Base-by-base conservation (phyloP, 164 flowering plant species). In the Magnolia sinica region DNA sequence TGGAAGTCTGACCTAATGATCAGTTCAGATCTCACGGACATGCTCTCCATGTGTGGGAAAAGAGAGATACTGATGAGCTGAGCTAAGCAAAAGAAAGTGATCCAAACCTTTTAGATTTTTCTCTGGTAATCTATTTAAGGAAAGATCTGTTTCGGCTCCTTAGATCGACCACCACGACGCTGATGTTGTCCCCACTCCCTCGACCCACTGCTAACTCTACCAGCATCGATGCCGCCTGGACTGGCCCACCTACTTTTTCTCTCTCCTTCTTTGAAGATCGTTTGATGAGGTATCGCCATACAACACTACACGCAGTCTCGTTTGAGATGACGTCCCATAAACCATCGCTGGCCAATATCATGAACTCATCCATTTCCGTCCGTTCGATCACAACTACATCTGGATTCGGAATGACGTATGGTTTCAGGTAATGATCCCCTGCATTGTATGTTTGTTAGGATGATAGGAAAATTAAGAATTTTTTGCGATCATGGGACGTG, bases 101-200 rank as follows among this genome's bases (percentile, higher is more conserved):
- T 20, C 64, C 22, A 16, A 65, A 27, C 68, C 29, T 9, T 3
- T 20, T 24, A 65, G 10, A 13, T n/a, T 65, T 29, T 8, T 23
- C 27, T 20, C 45, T 37, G 45, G 45, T 3, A 37, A 37, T 37
- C 45, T 37, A 37, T 37, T 5, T 3, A 4, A 22, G 24, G 29
- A 65, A 23, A 23, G 16, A 13, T 22, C 68, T 29, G 2, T 0
- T 63, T n/a, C 8, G 29, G 10, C 29, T 71, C 16, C 67, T 81
- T 4, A 88, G 80, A 70, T 84, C 81, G 0, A 88, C 85, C 3
- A 90, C 82, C 51, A 89, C 83, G 1, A 86, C 83, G 70, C 88
- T 89, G 9, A 87, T 81, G 76, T 89, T 87, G 75, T 90, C 88
- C 50, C 71, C 73, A 81, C 91, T 88, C 6, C 90, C 90, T 8